phyloP scores from a whole-genome alignment of 169 alveolate genomes.

The Eimeria necatrix region DNA sequence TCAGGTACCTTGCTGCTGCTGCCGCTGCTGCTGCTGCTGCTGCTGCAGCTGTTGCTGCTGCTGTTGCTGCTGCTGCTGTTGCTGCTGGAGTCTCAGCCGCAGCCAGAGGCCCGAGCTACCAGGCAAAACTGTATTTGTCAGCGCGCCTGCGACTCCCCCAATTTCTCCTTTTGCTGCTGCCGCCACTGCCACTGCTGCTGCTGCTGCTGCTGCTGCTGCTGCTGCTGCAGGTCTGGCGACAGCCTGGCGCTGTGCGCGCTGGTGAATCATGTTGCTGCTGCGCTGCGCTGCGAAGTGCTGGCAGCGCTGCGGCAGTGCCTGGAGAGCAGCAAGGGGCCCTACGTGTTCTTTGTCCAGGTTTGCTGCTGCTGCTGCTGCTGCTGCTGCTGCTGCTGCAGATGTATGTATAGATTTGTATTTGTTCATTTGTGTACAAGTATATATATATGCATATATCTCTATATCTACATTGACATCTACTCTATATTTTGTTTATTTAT shows the following conservation, averaged over 20 bases:
- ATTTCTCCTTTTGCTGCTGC: background rate
- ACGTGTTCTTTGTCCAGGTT: background rate
- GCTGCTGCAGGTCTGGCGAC: conserved; percentile 43
- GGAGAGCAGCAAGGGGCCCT: background rate
- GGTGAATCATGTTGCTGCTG: conserved; percentile 32
- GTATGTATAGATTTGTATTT: too few relatives aligned
- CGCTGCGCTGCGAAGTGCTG: conserved; percentile 43
- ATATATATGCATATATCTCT: too few relatives aligned
- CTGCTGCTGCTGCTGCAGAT: too few relatives aligned
- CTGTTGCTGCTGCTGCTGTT: conserved; percentile 11
- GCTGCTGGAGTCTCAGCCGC: conserved; percentile 1
- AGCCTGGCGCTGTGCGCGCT: conserved; percentile 6
- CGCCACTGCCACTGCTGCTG: background rate
- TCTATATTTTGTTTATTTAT: too few relatives aligned
- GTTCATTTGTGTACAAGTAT: too few relatives aligned
- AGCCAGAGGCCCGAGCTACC: too few relatives aligned
- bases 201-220: conserved; percentile 12
- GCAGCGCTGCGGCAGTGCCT: background rate
- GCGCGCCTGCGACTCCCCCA: background rate
- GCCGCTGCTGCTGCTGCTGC: background rate
- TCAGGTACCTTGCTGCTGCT: background rate
- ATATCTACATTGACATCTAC: background rate
- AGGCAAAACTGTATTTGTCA: background rate
- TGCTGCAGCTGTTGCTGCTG: background rate
- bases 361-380: too few relatives aligned